A percentile compares a stretch with the other conserved stretches of the same genome.
These are phyloP conservation scores for Tillandsia leiboldiana DNA, from an alignment of 176 grass and related monocot species.

Conservation along the genomic window DNA sequence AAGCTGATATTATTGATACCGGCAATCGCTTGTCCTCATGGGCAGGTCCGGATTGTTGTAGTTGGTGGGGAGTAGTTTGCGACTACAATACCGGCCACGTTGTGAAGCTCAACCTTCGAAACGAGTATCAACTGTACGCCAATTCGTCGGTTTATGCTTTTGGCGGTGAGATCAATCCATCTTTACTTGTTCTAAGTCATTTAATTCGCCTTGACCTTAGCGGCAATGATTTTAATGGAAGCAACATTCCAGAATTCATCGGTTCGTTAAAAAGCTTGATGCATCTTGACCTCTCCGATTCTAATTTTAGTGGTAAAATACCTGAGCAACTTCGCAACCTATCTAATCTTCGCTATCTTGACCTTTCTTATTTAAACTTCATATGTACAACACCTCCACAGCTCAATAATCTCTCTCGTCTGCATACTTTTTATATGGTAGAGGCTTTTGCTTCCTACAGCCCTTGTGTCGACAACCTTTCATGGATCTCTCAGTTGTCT, in stretches of 20 bases:
- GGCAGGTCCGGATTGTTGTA: background rate
- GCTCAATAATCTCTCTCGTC: background rate
- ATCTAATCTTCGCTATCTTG: background rate
- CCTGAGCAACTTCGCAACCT: background rate
- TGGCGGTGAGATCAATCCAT: background rate
- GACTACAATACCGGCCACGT: background rate
- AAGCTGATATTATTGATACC: background rate
- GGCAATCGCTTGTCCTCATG: background rate
- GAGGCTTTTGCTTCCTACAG: background rate
- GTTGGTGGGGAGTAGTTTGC: background rate
- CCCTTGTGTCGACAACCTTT: background rate
- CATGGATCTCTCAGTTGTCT: conserved; percentile 22
- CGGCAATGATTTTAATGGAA: conserved; percentile 9
- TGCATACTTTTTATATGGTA: background rate
- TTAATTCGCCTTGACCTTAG: background rate
- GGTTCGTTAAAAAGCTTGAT: background rate
- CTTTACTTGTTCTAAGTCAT: conserved; percentile 10
- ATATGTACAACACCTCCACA: background rate
- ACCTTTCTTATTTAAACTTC: background rate
- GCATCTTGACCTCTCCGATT: background rate
- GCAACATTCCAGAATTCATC: background rate
- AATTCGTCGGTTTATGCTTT: too few relatives aligned
- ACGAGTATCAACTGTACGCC: background rate
- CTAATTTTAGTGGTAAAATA: background rate
- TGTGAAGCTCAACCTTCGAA: background rate